Evolutionary conservation across 1,284 basidiomycete species (phyloP).

Genomic region (Phlebopus sp.): DNA sequence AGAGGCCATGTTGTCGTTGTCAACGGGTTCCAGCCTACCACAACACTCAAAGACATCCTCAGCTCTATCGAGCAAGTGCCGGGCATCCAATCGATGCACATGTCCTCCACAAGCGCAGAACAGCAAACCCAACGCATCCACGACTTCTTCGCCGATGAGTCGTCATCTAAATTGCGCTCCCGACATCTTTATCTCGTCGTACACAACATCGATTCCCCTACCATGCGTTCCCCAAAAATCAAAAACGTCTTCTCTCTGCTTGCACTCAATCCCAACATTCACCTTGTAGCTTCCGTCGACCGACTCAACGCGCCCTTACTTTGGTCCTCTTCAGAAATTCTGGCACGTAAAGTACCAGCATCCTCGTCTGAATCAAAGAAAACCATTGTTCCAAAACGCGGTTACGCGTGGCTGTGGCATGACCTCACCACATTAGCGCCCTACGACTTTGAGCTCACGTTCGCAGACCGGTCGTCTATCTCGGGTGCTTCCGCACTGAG

Average conservation of each 20-base stretch:
- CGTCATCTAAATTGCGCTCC: slow-evolving; percentile 33
- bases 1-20: slow-evolving; percentile 73
- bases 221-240: slow-evolving; percentile 61
- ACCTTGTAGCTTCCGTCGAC: slow-evolving; percentile 81
- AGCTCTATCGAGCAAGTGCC: slow-evolving; percentile 64
- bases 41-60: slow-evolving; percentile 70
- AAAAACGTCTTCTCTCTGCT: slow-evolving; percentile 67
- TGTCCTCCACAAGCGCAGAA: slow-evolving; percentile 44
- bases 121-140: slow-evolving; percentile 63
- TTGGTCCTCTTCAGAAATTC: slow-evolving; percentile 64
- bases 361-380: slow-evolving; percentile 10
- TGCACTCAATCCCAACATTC: slow-evolving; percentile 68
- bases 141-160: slow-evolving; percentile 49
- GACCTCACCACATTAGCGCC: slow-evolving; percentile 80
- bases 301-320: slow-evolving; percentile 79
- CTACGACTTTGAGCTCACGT: slow-evolving; percentile 77
- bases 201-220: slow-evolving; percentile 83
- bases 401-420: slow-evolving; percentile 87
- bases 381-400: slow-evolving; percentile 39
- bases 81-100: slow-evolving; percentile 42
- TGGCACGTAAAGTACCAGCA: slow-evolving; percentile 37
- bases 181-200: slow-evolving; percentile 70
- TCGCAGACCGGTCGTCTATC: slow-evolving; percentile 62
- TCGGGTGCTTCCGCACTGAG: slow-evolving; percentile 44
- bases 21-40: slow-evolving; percentile 76